Base-by-base conservation (phyloP, 2,329 filamentous ascomycete genomes). In the Sclerotinia nivalis region DNA sequence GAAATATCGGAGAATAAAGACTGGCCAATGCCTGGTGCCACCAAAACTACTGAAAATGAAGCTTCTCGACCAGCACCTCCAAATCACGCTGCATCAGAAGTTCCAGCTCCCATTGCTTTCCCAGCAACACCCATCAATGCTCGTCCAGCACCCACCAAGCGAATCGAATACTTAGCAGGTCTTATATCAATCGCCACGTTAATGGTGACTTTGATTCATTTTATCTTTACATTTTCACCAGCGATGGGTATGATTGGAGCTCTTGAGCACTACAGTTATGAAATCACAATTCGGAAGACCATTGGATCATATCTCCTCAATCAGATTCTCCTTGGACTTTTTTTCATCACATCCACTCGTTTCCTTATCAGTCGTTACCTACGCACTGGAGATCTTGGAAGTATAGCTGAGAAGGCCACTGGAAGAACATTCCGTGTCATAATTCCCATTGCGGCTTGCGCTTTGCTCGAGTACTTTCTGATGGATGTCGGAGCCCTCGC, bases 281-380 rank as follows among this genome's bases (percentile, higher is more conserved):
- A 84, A 68, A 74, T 75, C 25, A 80, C 79, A 77, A 77, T 81
- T 2, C 78, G 80, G 43, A 81, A 80, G 71, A 80, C 81, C 13
- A 74, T 83, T 34, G 80, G 80, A 0, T 79, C 81, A 2, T 83
- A 81, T 72, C 73, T 84, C 15, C 78, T 84, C 37, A 82, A 83
- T 47, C 80, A 80, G 47, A 79, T 83, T 72, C 84, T 82, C 81
- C 80, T 84, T 22, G 82, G 83, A 28, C 81, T 82, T n/a, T 84
- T 84, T 76, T 81, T 84, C 75, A 82, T 82, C 15, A 84, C 81
- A 8, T 83, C 83, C 0, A 82, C 81, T 55, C 81, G 82, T 60
- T 84, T 84, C 75, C 70, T 84, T 43, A 79, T 79, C 22, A 77
- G 79, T 3, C 78, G 78, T 49, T 84, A 83, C 68, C 77, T 84